Evolutionary conservation across 176 grass and related monocot genomes (phyloP).

Genomic region (Aegilops bicornis): DNA sequence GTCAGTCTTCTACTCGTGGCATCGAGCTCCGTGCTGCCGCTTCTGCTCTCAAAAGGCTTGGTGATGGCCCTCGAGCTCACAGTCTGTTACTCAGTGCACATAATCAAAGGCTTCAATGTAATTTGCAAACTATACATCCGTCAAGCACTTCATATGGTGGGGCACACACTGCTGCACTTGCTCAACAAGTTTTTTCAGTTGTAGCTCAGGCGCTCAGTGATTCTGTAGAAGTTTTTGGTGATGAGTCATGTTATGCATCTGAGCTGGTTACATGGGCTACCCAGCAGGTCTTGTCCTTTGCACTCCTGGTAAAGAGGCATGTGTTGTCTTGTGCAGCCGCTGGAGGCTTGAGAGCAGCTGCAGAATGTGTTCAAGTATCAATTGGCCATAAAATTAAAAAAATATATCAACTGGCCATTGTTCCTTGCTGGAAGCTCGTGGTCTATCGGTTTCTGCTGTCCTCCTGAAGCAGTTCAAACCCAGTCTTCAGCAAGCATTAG

Average conservation of each 20-base stretch:
- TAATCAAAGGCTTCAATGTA: conserved; percentile 90
- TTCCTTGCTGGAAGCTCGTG: conserved; percentile 80
- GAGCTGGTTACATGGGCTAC: conserved; percentile 92
- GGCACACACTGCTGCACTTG: conserved; percentile 83
- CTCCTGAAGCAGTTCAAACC: conserved; percentile 82
- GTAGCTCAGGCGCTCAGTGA: conserved; percentile 87
- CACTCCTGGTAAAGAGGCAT: conserved; percentile 82
- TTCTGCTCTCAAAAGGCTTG: conserved; percentile 95
- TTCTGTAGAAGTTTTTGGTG: conserved; percentile 89
- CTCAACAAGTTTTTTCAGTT: conserved; percentile 89
- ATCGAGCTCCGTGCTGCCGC: conserved; percentile 91
- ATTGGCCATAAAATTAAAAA: no score
- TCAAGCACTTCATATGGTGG: conserved; percentile 91
- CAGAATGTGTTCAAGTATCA: conserved; percentile 90
- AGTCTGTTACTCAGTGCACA: conserved; percentile 81
- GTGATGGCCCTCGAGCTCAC: conserved; percentile 88
- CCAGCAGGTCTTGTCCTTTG: conserved; percentile 69
- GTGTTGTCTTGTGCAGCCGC: conserved; percentile 89
- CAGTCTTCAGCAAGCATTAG: conserved; percentile 81
- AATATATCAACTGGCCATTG: conserved; percentile 90
- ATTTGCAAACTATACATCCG: conserved; percentile 90
- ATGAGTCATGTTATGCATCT: conserved; percentile 77
- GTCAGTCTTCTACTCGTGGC: conserved; percentile 86
- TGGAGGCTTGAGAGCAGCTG: conserved; percentile 89
- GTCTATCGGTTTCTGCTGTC: conserved; percentile 76